phyloP scores from a whole-genome alignment of 1,284 basidiomycete species.

The Rhodotorula sp. region DNA sequence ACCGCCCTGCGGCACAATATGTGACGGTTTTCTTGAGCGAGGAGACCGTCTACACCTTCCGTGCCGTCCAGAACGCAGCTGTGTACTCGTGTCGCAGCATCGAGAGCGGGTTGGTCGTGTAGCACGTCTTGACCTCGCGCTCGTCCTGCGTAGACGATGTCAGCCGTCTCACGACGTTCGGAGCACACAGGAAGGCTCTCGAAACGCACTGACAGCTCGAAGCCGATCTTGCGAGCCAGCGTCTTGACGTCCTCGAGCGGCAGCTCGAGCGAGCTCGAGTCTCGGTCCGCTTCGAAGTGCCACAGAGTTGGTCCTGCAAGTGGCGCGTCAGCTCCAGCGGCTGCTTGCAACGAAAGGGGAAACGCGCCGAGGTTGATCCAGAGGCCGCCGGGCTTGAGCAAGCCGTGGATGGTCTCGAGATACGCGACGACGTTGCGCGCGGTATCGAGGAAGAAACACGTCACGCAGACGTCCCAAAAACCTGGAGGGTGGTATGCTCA shows the following conservation, averaged over 20 bases:
- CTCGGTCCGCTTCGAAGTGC: constrained; percentile 89
- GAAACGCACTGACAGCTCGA: constrained; percentile 69
- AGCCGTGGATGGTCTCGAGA: constrained; percentile 72
- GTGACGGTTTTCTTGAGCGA: not conserved
- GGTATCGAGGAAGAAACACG: constrained; percentile 98
- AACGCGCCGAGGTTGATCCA: constrained; percentile 80
- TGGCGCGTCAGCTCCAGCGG: not conserved
- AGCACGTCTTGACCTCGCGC: constrained; percentile 73
- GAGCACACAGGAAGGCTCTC: constrained; percentile 12
- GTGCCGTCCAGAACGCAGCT: constrained; percentile 50
- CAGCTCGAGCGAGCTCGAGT: constrained; percentile 76
- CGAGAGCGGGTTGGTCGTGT: constrained; percentile 75
- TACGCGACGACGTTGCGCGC: constrained; percentile 91
- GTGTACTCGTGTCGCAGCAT: constrained; percentile 89
- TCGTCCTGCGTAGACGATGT: constrained; percentile 62
- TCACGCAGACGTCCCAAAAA: constrained; percentile 83
- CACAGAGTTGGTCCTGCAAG: constrained; percentile 77
- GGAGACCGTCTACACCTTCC: constrained; percentile 8
- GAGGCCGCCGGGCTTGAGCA: constrained; percentile 75
- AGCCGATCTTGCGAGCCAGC: constrained; percentile 73
- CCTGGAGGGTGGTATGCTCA: constrained; percentile 51
- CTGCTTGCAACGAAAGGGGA: not conserved
- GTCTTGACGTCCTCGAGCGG: constrained; percentile 81
- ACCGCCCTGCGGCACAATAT: no score
- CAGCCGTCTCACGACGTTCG: not conserved